Percentiles rank a stretch among this genome's conserved stretches.
phyloP scores from a whole-genome alignment of 805 yeast species.

The Wickerhamiella kurtzmanii region DNA sequence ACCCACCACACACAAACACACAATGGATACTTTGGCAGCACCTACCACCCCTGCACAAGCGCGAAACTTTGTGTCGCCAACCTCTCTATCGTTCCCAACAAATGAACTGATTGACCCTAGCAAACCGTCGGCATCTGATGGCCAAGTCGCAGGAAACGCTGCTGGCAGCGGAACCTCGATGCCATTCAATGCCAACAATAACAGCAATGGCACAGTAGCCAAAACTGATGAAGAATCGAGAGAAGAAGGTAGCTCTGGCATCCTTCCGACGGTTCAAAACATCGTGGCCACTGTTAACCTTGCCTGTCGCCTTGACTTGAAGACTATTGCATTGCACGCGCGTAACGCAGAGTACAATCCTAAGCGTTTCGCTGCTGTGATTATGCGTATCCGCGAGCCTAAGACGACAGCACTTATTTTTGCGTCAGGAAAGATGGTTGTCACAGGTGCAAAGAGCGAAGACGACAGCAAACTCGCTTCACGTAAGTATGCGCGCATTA shows the following conservation, averaged over 20 bases:
- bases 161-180: background rate
- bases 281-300: constrained; percentile 96
- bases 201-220: background rate
- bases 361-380: constrained; percentile 93
- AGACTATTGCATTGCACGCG: constrained; percentile 95
- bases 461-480: constrained; percentile 98
- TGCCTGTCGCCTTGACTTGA: constrained; percentile 89
- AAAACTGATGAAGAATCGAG: constrained; percentile 9
- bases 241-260: constrained; percentile 77
- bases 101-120: constrained; percentile 3
- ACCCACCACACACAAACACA: background rate
- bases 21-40: constrained; percentile 58
- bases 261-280: constrained; percentile 81
- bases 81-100: constrained; percentile 46
- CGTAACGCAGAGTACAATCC: constrained; percentile 99
- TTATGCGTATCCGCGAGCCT: constrained; percentile 98
- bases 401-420: constrained; percentile 95
- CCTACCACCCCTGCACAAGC: constrained; percentile 73
- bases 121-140: background rate
- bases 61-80: constrained; percentile 53
- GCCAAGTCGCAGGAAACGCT: background rate
- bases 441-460: constrained; percentile 97
- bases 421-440: constrained; percentile 99
- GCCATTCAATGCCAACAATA: background rate
- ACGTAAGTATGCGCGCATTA: constrained; percentile 93